Conservation (phyloP, 495 filamentous ascomycete genomes). For the Schizothecium vesticola region DNA sequence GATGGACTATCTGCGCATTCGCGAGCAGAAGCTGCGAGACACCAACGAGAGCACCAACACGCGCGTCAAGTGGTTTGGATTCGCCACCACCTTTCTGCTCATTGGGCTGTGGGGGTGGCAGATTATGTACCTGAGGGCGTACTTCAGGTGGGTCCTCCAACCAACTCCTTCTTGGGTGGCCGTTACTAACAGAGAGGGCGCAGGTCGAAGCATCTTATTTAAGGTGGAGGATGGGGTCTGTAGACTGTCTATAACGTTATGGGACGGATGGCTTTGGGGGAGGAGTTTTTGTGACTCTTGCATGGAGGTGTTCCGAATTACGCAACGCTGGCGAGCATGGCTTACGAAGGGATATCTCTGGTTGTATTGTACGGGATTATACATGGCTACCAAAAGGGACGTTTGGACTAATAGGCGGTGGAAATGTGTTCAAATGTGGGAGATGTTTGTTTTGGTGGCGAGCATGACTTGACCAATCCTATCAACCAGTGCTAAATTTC, state of each 20-base stretch:
- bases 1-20: slow-evolving; percentile 84
- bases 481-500: no score
- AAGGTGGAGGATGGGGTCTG: slow-evolving; percentile 17
- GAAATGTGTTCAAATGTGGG: not conserved
- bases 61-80: slow-evolving; percentile 96
- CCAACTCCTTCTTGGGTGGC: not conserved
- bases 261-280: slow-evolving; percentile 13
- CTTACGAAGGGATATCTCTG: slow-evolving; percentile 17
- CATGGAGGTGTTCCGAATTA: slow-evolving; percentile 11
- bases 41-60: slow-evolving; percentile 99
- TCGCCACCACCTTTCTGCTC: slow-evolving; percentile 90
- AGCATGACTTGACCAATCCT: not conserved
- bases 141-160: slow-evolving; percentile 66
- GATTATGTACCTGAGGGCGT: slow-evolving; percentile 93
- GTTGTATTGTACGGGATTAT: slow-evolving; percentile 11
- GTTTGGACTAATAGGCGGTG: not conserved
- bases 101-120: slow-evolving; percentile 91
- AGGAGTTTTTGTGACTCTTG: slow-evolving; percentile 18
- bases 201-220: slow-evolving; percentile 80
- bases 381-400: slow-evolving; percentile 4
- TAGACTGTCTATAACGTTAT: slow-evolving; percentile 1
- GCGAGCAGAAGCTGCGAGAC: slow-evolving; percentile 94
- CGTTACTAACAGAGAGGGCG: slow-evolving; percentile 19
- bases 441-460: not conserved
- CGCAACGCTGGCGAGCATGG: slow-evolving; percentile 27